Evolutionary conservation across 2,329 filamentous ascomycete species (phyloP).

Genomic region (Fusarium nematophilum): DNA sequence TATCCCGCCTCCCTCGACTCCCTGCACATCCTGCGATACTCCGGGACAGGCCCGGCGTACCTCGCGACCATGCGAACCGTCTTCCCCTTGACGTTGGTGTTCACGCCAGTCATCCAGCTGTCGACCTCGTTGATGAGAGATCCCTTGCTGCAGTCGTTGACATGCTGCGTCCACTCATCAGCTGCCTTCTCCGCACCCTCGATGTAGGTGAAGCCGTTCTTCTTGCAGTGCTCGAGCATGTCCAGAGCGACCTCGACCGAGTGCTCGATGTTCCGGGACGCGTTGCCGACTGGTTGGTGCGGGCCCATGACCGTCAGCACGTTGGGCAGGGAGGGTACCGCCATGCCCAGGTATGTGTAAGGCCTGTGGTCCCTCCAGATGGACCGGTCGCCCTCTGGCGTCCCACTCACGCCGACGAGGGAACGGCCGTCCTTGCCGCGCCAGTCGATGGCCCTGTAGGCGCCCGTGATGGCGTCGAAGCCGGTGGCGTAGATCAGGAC

Average conservation of each 20-base stretch:
- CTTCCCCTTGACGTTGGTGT: too few relatives aligned
- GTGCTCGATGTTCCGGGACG: too few relatives aligned
- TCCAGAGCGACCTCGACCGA: slow-evolving; percentile 21
- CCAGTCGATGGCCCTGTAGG: slow-evolving; percentile 13
- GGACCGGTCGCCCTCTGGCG: slow-evolving; percentile 6
- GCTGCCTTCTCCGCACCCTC: slow-evolving; percentile 6
- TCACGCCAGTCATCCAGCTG: too few relatives aligned
- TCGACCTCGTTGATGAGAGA: too few relatives aligned
- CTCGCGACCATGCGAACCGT: too few relatives aligned
- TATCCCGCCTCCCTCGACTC: too few relatives aligned
- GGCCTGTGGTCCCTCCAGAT: slow-evolving; percentile 15
- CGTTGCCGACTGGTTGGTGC: slow-evolving; percentile 21
- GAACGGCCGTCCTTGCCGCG: slow-evolving; percentile 8
- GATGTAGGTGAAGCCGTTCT: slow-evolving; percentile 7
- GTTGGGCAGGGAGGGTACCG: slow-evolving; percentile 20
- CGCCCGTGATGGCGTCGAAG: slow-evolving; percentile 25
- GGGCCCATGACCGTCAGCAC: slow-evolving; percentile 24
- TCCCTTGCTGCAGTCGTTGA: too few relatives aligned
- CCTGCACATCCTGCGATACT: too few relatives aligned
- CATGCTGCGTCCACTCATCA: slow-evolving; percentile 20
- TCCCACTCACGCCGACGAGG: too few relatives aligned
- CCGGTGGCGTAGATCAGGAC: slow-evolving; percentile 31
- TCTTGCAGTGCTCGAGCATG: neutral
- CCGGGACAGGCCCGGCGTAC: too few relatives aligned
- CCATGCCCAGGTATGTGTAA: slow-evolving; percentile 16